These are phyloP conservation scores for Debaryomycetaceae sp. DNA, from an alignment of 1,139 yeast species.

Conservation along the genomic window DNA sequence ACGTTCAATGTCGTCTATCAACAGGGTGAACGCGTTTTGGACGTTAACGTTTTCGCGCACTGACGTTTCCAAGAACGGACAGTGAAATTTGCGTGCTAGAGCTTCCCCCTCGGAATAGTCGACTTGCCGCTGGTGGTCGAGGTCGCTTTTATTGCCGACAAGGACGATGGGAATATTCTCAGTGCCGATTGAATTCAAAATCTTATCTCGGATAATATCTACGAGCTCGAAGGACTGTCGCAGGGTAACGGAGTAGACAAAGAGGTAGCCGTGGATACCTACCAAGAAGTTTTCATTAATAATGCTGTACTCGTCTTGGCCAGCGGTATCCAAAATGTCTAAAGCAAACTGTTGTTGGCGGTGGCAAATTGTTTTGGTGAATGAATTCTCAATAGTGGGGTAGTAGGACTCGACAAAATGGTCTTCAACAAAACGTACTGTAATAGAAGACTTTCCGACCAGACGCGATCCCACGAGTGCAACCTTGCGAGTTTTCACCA, in stretches of 20 bases:
- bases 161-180: slow-evolving; percentile 70
- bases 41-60: slow-evolving; percentile 70
- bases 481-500: slow-evolving; percentile 57
- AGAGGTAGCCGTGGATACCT: slow-evolving; percentile 76
- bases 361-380: slow-evolving; percentile 58
- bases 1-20: slow-evolving; percentile 64
- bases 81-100: slow-evolving; percentile 50
- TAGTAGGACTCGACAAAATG: slow-evolving; percentile 85
- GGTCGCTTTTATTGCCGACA: slow-evolving; percentile 78
- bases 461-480: slow-evolving; percentile 87
- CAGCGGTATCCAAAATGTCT: slow-evolving; percentile 88
- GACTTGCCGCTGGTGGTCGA: slow-evolving; percentile 57
- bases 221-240: slow-evolving; percentile 72
- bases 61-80: slow-evolving; percentile 71
- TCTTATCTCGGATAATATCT: slow-evolving; percentile 72
- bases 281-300: slow-evolving; percentile 75
- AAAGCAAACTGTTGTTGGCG: slow-evolving; percentile 72
- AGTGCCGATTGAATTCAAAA: slow-evolving; percentile 64
- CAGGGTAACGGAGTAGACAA: slow-evolving; percentile 76
- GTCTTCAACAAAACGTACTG: slow-evolving; percentile 79
- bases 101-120: slow-evolving; percentile 50
- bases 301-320: slow-evolving; percentile 86
- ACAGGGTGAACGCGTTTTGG: slow-evolving; percentile 49
- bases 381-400: slow-evolving; percentile 89
- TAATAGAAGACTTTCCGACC: slow-evolving; percentile 83